Base-by-base conservation (phyloP, 768 basidiomycete species). In the Serendipita indica region DNA sequence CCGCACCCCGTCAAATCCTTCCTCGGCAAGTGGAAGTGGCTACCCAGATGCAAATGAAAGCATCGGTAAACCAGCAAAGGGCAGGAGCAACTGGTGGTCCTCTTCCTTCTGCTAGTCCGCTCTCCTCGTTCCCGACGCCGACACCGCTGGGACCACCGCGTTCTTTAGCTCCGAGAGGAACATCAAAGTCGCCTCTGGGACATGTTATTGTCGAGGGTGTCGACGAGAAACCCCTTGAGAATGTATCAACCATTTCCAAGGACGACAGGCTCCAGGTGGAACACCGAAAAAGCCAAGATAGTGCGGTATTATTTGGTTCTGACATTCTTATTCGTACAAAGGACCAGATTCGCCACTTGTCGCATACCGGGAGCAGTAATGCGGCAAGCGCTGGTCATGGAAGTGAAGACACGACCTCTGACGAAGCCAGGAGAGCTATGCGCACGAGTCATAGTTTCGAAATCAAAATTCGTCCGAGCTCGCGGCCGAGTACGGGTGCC, bases 1-100 rank as follows among this genome's bases (percentile, higher is more conserved):
- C n/a, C n/a, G n/a, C n/a, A n/a, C n/a, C n/a, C n/a, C n/a, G 49
- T 6, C 49, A 54, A 54, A 54, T 54, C 2, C 49, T 54, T 10
- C 49, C 49, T 27, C 49, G 30, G 20, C 49, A 54, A 30, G 30
- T n/a, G 16, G 49, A 54, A 1, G 30, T 54, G 7, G 49, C 49
- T 10, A 28, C 20, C 10, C 49, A 54, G 22, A 54, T 54, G 49
- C 49, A 54, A 28, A 10, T 54, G 49, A 18, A 16, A 20, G 7
- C 49, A 10, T 54, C 49, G 5, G 5, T n/a, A 27, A 3, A 54
- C 10, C 35, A n/a, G 10, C 35, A 10, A 10, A 10, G 10, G 10
- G 10, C n/a, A 10, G 10, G 35, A n/a, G 35, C 10, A 37, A 10
- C 10, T 37, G 35, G 35, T 10, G 10, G 10, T 37, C 35, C n/a